Evolutionary conservation across 371 early-diverging fungal genomes (phyloP).

Genomic region (Zychaea mexicana): DNA sequence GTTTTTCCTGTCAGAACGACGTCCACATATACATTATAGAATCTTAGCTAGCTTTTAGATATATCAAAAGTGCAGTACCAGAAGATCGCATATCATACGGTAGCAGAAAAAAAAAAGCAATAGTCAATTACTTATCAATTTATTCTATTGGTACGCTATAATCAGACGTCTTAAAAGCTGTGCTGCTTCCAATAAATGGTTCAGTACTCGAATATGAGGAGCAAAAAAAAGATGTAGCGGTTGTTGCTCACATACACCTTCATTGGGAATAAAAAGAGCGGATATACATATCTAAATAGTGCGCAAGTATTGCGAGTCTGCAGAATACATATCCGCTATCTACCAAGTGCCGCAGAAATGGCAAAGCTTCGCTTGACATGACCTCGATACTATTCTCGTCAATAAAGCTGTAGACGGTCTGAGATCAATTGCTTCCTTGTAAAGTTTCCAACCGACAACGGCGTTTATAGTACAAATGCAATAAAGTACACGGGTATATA

Average conservation of each 20-base stretch:
- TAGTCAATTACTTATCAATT: not conserved
- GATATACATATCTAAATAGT: slow-evolving; percentile 6
- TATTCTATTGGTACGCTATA: slow-evolving; percentile 9
- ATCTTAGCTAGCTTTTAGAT: no score
- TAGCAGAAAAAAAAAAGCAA: not conserved
- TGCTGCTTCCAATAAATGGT: slow-evolving; percentile 18
- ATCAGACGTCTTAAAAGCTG: not conserved
- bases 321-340: slow-evolving; percentile 8
- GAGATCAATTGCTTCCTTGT: slow-evolving; percentile 20
- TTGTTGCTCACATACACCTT: not conserved
- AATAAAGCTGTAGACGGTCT: slow-evolving; percentile 23
- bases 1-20: no score
- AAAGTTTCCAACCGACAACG: slow-evolving; percentile 14
- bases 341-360: slow-evolving; percentile 15
- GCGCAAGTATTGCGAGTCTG: slow-evolving; percentile 17
- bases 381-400: slow-evolving; percentile 8
- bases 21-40: no score
- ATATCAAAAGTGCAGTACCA: no score
- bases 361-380: slow-evolving; percentile 9
- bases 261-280: no score
- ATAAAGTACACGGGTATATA: no score
- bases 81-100: no score
- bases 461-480: no score
- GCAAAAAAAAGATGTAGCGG: no score
- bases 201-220: slow-evolving; percentile 27